A percentile compares a stretch with the other conserved stretches of the same genome.
phyloP scores from a whole-genome alignment of 768 basidiomycete genomes.

The Macrolepiota albuminosa region DNA sequence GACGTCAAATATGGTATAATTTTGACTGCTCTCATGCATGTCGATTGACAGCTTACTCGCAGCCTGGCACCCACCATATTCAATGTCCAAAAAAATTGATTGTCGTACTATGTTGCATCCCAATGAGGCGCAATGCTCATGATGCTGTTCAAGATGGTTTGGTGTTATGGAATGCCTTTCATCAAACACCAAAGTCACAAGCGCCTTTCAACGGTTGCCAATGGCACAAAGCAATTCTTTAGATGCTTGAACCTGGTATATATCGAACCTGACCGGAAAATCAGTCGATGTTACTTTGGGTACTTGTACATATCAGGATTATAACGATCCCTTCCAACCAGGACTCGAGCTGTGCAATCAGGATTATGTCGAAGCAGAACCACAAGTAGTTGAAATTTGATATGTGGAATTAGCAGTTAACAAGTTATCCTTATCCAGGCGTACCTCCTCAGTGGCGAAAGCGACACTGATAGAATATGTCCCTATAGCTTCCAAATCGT shows the following conservation, averaged over 20 bases:
- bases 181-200: neutral
- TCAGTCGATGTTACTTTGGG: neutral
- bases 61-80: neutral
- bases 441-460: slow-evolving; percentile 55
- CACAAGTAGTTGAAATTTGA: slow-evolving; percentile 8
- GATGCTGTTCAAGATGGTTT: neutral
- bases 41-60: neutral
- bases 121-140: neutral
- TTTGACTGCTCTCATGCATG: neutral
- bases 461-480: slow-evolving; percentile 42
- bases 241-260: neutral
- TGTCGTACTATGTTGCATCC: neutral
- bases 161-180: neutral
- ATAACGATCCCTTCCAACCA: neutral
- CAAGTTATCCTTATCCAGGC: slow-evolving; percentile 34
- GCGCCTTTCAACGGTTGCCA: too few species aligned
- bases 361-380: neutral
- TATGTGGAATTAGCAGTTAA: slow-evolving; percentile 11
- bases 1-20: neutral
- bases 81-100: neutral
- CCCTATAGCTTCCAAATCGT: slow-evolving; percentile 30
- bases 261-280: too few species aligned
- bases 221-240: neutral
- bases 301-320: neutral
- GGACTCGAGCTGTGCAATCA: neutral